phyloP scores from a whole-genome alignment of 192 early-diverging fungal genomes.

The Geranomyces michiganensis region DNA sequence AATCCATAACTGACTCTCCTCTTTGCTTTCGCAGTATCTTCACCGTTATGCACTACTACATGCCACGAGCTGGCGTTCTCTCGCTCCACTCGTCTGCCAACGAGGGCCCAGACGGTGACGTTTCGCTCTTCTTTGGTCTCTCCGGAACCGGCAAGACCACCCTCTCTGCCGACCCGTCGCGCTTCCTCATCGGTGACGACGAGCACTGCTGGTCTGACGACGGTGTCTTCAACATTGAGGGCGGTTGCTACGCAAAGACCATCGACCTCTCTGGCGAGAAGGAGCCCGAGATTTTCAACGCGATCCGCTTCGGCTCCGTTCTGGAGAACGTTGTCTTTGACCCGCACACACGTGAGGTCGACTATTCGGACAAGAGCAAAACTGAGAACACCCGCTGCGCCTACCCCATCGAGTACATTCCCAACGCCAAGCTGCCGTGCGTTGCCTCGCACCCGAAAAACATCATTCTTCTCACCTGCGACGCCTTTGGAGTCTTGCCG shows the following conservation, averaged over 20 bases:
- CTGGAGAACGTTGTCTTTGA: conserved; percentile 93
- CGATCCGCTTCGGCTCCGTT: conserved; percentile 91
- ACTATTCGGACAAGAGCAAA: conserved; percentile 75
- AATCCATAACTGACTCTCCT: conserved; percentile 1
- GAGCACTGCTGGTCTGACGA: conserved; percentile 99
- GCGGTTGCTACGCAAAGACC: conserved; percentile 98
- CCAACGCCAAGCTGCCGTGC: conserved; percentile 93
- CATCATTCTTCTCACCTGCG: conserved; percentile 95
- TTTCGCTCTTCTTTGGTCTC: conserved; percentile 97
- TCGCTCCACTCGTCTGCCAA: conserved; percentile 95
- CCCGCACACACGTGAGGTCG: conserved; percentile 71
- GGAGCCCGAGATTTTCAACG: conserved; percentile 98
- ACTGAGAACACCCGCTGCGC: conserved; percentile 98
- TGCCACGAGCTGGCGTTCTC: conserved; percentile 90
- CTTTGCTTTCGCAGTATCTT: conserved; percentile 53
- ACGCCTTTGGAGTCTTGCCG: conserved; percentile 95
- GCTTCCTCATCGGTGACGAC: conserved; percentile 96
- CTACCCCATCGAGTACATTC: conserved; percentile 89
- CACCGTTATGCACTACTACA: conserved; percentile 98
- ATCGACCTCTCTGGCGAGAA: conserved; percentile 94
- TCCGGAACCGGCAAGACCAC: conserved; percentile 99
- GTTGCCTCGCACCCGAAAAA: conserved; percentile 89
- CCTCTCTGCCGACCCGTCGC: conserved; percentile 90
- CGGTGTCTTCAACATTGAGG: conserved; percentile 99
- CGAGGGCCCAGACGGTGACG: conserved; percentile 85